Conservation (phyloP, 2,329 filamentous ascomycete species). For the Allantophomopsis cytisporea region DNA sequence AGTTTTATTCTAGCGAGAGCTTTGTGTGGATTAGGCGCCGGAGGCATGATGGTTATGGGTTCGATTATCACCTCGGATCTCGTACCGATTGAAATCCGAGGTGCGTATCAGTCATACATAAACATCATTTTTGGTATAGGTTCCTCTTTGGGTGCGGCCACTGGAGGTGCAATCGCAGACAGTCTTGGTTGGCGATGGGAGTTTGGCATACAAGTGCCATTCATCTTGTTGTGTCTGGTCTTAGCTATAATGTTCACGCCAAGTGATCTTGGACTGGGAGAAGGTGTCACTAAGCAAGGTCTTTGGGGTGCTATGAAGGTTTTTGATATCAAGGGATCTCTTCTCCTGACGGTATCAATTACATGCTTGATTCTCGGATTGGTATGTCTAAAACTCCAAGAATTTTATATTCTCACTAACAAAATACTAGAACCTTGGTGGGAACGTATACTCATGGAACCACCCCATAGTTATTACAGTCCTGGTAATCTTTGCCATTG, state of each 20-base stretch:
- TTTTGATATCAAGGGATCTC: constrained; percentile 43
- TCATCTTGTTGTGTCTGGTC: constrained; percentile 29
- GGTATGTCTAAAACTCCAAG: constrained; percentile 20
- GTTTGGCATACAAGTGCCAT: constrained; percentile 47
- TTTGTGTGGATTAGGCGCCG: constrained; percentile 59
- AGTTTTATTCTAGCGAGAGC: constrained; percentile 59
- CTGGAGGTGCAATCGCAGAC: constrained; percentile 59
- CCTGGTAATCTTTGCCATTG: constrained; percentile 30
- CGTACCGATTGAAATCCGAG: constrained; percentile 52
- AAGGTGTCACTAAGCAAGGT: constrained; percentile 27
- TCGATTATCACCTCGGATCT: constrained; percentile 62
- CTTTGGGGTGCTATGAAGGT: constrained; percentile 33
- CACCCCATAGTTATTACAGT: constrained; percentile 42
- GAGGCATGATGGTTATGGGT: constrained; percentile 54
- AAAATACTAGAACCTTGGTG: constrained; percentile 37
- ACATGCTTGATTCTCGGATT: constrained; percentile 43
- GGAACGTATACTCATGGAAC: constrained; percentile 49
- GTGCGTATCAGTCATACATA: constrained; percentile 59
- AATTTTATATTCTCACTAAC: background rate
- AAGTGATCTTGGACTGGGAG: constrained; percentile 31
- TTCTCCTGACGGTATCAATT: constrained; percentile 35
- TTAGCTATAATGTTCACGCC: constrained; percentile 35
- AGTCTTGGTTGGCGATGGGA: constrained; percentile 62
- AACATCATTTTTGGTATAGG: constrained; percentile 51
- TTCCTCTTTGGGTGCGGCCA: constrained; percentile 47